Evolutionary conservation across 352 stramenopile species (phyloP).

Genomic region (Phytophthora idaei): DNA sequence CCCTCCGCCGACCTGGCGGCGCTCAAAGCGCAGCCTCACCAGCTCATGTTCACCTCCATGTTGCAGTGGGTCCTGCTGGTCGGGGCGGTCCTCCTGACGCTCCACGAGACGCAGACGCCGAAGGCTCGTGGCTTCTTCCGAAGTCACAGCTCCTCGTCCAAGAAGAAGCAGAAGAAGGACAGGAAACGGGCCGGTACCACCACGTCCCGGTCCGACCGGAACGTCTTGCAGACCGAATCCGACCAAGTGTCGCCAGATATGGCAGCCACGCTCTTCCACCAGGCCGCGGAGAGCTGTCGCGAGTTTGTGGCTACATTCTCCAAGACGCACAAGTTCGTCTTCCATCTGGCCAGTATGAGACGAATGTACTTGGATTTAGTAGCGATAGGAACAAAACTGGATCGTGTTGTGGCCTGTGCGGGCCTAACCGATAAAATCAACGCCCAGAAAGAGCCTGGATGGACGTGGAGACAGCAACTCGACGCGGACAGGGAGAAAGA

Average conservation of each 20-base stretch:
- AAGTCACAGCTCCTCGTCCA: slow-evolving; percentile 14
- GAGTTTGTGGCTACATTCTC: slow-evolving; percentile 21
- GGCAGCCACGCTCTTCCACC: slow-evolving; percentile 6
- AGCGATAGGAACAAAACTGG: slow-evolving; percentile 6
- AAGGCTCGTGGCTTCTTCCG: slow-evolving; percentile 9
- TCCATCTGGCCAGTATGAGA: slow-evolving; percentile 32
- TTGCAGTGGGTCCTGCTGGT: not conserved
- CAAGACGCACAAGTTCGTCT: slow-evolving; percentile 24
- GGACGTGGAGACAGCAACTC: slow-evolving; percentile 17
- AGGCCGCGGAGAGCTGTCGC: slow-evolving; percentile 1
- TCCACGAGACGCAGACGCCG: not conserved
- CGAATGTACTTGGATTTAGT: slow-evolving; percentile 27
- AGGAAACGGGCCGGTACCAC: not conserved
- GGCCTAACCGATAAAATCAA: slow-evolving; percentile 1
- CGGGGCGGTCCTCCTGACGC: not conserved
- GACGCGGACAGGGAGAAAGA: slow-evolving; percentile 11
- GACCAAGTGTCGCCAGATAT: slow-evolving; percentile 1
- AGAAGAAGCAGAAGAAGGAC: slow-evolving; percentile 17
- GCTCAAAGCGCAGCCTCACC: not conserved
- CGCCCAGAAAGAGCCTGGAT: not conserved
- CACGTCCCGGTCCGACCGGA: slow-evolving; percentile 11
- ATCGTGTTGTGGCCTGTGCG: slow-evolving; percentile 5
- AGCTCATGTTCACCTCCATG: slow-evolving; percentile 5
- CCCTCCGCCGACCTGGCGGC: not conserved
- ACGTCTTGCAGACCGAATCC: not conserved